Evolutionary conservation across 2,329 filamentous ascomycete genomes (phyloP).

Genomic region (Claviceps arundinis): DNA sequence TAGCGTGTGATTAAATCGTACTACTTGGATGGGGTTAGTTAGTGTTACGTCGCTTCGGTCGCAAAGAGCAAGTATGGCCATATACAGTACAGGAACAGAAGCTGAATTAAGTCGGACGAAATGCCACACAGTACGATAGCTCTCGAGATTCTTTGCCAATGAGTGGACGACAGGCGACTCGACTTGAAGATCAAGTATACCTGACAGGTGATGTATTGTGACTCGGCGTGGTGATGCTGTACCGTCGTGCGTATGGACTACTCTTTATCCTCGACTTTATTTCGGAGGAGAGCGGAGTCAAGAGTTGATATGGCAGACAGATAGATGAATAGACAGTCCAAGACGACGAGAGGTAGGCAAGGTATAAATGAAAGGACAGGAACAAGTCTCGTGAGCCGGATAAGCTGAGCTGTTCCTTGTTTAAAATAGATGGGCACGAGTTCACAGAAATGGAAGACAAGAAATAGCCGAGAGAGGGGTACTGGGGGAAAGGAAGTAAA

Average conservation of each 20-base stretch:
- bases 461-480: conserved; percentile 33
- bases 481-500: conserved; percentile 24
- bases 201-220: conserved; percentile 8
- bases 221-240: conserved; percentile 13
- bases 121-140: conserved; percentile 7
- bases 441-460: conserved; percentile 27
- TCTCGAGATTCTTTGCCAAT: conserved; percentile 15
- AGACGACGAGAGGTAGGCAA: background rate
- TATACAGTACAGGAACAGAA: conserved; percentile 9
- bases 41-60: conserved; percentile 6
- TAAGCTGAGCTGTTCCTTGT: conserved; percentile 27
- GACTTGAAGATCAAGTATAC: conserved; percentile 1
- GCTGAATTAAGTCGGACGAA: conserved; percentile 2
- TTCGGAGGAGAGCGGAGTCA: no score
- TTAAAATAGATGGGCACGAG: conserved; percentile 16
- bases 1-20: background rate
- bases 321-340: background rate
- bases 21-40: background rate
- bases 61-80: conserved; percentile 7
- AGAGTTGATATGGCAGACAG: background rate
- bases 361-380: conserved; percentile 28
- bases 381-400: conserved; percentile 15
- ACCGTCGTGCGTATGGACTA: conserved; percentile 17
- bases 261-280: background rate
- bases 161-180: conserved; percentile 29